These are phyloP conservation scores for Mucor mucedo DNA, from an alignment of 371 early-diverging fungal genomes.

Conservation along the genomic window DNA sequence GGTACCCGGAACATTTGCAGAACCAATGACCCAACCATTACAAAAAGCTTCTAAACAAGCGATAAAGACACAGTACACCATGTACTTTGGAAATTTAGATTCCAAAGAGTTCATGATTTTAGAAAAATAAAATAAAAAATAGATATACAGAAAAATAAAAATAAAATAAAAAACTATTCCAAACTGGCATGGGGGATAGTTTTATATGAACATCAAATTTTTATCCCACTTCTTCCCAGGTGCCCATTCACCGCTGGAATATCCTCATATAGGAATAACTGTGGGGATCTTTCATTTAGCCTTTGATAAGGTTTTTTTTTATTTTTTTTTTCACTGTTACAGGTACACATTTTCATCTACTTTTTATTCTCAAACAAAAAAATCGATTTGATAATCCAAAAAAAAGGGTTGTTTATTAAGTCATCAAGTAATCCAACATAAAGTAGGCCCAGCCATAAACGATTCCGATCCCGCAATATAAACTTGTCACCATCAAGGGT, in stretches of 20 bases:
- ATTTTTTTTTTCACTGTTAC: neutral
- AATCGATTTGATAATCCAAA: neutral
- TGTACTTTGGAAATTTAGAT: slow-evolving; percentile 34
- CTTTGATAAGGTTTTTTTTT: neutral
- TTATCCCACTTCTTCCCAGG: neutral
- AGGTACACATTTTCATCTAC: neutral
- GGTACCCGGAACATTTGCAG: slow-evolving; percentile 47
- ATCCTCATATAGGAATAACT: no score
- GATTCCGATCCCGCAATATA: slow-evolving; percentile 81
- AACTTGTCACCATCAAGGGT: slow-evolving; percentile 83
- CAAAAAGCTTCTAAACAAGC: slow-evolving; percentile 44
- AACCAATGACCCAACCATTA: slow-evolving; percentile 51
- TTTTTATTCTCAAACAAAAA: neutral
- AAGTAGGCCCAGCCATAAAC: slow-evolving; percentile 74
- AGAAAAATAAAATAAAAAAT: neutral
- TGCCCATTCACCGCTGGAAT: neutral
- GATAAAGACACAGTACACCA: slow-evolving; percentile 46
- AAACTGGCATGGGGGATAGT: neutral
- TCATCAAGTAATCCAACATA: slow-evolving; percentile 34
- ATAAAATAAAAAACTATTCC: neutral
- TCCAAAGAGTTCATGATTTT: slow-evolving; percentile 42
- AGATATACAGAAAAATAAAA: neutral
- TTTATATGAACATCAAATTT: neutral
- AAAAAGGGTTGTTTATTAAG: neutral
- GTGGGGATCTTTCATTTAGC: no score